Evolutionary conservation across 306 rosid genomes (phyloP).

Genomic region (Sesbania bispinosa): DNA sequence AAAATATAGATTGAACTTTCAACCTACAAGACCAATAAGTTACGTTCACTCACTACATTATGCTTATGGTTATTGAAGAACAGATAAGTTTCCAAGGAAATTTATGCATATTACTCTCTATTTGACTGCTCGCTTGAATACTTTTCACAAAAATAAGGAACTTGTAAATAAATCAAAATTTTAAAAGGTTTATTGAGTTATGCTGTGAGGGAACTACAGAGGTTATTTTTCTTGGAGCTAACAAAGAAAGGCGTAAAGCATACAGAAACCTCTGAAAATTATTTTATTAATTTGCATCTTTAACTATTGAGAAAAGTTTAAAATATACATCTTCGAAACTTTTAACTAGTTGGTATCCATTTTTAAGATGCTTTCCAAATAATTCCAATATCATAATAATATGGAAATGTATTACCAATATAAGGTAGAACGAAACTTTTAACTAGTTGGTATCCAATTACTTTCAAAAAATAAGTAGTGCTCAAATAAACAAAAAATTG

Average conservation of each 20-base stretch:
- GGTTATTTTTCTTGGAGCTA: neutral
- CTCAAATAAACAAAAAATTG: neutral
- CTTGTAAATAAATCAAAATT: neutral
- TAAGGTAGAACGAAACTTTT: neutral
- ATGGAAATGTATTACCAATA: neutral
- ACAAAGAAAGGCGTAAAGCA: neutral
- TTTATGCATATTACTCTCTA: neutral
- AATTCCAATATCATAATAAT: neutral
- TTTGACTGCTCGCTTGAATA: slow-evolving; percentile 6
- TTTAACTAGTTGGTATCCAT: too few species aligned
- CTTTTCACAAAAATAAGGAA: neutral
- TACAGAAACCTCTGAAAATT: neutral
- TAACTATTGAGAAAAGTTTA: neutral
- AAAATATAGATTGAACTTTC: slow-evolving; percentile 21
- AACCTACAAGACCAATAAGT: slow-evolving; percentile 10
- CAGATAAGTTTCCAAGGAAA: neutral
- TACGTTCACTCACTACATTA: neutral
- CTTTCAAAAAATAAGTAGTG: neutral
- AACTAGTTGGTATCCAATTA: neutral
- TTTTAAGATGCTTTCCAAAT: neutral
- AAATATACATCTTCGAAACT: neutral
- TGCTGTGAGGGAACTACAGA: neutral
- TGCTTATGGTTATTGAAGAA: neutral
- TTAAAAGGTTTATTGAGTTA: neutral
- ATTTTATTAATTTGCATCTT: neutral